Evolutionary conservation across 768 basidiomycete species (phyloP), one percentile per base, ranked within the genome.

Genomic region (Lactifluus volemus): DNA sequence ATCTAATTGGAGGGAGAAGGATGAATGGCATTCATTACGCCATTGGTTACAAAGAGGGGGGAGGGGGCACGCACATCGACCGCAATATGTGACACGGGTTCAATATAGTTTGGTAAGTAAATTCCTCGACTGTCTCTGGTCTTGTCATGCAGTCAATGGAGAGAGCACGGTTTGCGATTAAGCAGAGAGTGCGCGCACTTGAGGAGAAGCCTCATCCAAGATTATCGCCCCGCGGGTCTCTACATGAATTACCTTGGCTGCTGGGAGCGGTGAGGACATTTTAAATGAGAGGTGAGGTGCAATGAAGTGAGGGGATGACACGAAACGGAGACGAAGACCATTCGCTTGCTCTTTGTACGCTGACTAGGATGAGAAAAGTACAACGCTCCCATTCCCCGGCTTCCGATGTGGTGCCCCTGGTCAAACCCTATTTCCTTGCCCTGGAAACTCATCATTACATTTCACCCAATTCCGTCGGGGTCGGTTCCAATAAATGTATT

Each of bases 51-150:
- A 56, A 44, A 48, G 53, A 56, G 49, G 55, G 49, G 55, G 38
- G 11, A 39, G 14, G 25, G 2, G 25, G 25, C 25, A 83, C 93
- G 77, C 71, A 96, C 95, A 71, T 99, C 96, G 58, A 99, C 86
- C 4, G 97, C 97, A 58, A 98, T 94, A 71, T 98, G 94, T 19
- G 94, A 97, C 15, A 99, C 88, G 25, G 92, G 92, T 74, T 99
- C 97, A 63, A 96, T 96, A 76, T 98, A 86, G 70, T 97, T 95
- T 56, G 97, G 97, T 36, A 99, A 81, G 75, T 98, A 98, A 68
- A 99, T 98, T 10, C 94, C 96, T 70, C 95, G 80, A 69, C 92
- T 94, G 73, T 98, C 95, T 65, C 93, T 78, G 45, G 91, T 93
- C 92, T 93, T 67, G 15, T 52, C 50, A 44, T 55, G 61, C 56